Evolutionary conservation across 1,284 basidiomycete genomes (phyloP), one percentile per base, ranked within the genome.

Genomic region (Marasmius tenuissimus): DNA sequence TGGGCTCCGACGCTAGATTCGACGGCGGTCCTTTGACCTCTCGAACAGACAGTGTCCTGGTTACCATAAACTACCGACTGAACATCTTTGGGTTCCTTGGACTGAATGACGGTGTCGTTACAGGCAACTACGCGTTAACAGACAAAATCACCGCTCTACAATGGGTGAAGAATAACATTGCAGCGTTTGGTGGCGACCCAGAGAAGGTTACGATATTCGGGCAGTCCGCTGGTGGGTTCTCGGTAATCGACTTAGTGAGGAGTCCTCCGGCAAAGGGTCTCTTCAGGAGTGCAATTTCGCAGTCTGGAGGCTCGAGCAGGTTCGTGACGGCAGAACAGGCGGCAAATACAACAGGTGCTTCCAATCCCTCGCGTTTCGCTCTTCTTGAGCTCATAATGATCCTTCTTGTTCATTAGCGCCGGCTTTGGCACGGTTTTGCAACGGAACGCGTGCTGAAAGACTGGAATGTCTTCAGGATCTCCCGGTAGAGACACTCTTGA

Each of bases 31-130:
- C 71, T 33, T 68, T 83, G 35, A 75, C 76, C 7, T 77, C 76
- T 5, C 74, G 80, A 9, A 76, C 76, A 0, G 80, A 83, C 62
- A 73, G 81, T 18, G 79, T 83, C 1, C 67, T 83, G 5, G 78
- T 83, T 55, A 77, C 75, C 8, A 76, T 80, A 70, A 81, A 83
- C 71, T 82, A 83, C 68, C 78, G 76, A 16, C 70, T 78, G 38
- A 74, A 73, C 20, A 79, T 76, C 9, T 73, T 80, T 42, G 79
- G 79, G 20, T 81, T 78, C 68, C 74, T 80, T 48, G 74, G 75
- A 5, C 67, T 78, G 39, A 66, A 69, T 40, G 75, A 78, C 56
- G 73, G 73, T 6, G 65, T 69, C 61, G 74, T 75, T 42, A 77
- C 76, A 56, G 78, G 78, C 10, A 81, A 81, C 67, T 79, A 75